Percentiles rank a stretch among this genome's conserved stretches.
These are phyloP conservation scores for Penicillium olsonii DNA, from an alignment of 2,329 filamentous ascomycete species.

Conservation along the genomic window DNA sequence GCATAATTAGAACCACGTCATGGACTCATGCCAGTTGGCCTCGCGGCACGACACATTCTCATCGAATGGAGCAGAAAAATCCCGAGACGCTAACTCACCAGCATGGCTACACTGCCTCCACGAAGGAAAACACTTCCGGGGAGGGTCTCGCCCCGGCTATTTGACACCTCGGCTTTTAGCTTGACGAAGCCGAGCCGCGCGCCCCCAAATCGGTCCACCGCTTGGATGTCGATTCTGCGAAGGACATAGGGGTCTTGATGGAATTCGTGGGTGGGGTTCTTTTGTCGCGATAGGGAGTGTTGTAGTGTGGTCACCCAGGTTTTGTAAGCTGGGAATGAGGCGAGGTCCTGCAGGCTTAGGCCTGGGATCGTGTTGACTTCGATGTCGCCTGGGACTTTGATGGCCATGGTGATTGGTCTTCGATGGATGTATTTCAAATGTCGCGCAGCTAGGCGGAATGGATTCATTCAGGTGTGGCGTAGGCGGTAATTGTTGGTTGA, in stretches of 20 bases:
- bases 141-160: slow-evolving; percentile 52
- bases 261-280: slow-evolving; percentile 51
- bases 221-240: slow-evolving; percentile 55
- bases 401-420: slow-evolving; percentile 33
- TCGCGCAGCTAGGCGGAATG: slow-evolving; percentile 3
- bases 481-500: not conserved
- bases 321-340: slow-evolving; percentile 56
- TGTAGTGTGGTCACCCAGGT: slow-evolving; percentile 56
- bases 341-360: slow-evolving; percentile 47
- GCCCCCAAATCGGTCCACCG: slow-evolving; percentile 55
- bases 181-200: slow-evolving; percentile 59
- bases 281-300: slow-evolving; percentile 51
- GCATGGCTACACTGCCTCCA: slow-evolving; percentile 60
- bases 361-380: slow-evolving; percentile 46
- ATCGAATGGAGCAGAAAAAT: not conserved
- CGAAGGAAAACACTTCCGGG: slow-evolving; percentile 60
- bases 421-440: slow-evolving; percentile 1
- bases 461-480: slow-evolving; percentile 5
- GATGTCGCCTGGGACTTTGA: slow-evolving; percentile 42
- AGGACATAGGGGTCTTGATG: slow-evolving; percentile 54
- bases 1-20: slow-evolving; percentile 2
- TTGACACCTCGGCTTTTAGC: slow-evolving; percentile 56
- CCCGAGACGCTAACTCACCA: slow-evolving; percentile 50
- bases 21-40: not conserved
- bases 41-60: not conserved